Evolutionary conservation across 2,329 filamentous ascomycete genomes (phyloP), one percentile per base, ranked within the genome.

Genomic region (Ceratocystis lukuohia): DNA sequence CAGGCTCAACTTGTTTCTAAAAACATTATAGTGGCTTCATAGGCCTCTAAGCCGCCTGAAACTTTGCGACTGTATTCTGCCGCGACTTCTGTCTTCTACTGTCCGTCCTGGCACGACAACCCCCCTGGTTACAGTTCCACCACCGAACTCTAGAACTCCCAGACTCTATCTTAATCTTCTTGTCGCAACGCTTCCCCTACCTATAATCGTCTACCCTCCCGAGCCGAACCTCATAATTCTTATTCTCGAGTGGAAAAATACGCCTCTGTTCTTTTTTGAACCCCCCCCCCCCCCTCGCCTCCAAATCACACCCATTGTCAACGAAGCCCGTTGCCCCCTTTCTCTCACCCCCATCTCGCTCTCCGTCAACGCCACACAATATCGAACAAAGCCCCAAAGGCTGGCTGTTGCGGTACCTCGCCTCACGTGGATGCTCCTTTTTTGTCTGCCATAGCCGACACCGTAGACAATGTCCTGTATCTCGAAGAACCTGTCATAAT

Each of bases 401-500:
- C 15, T 30, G 53, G 28, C 53, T 25, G 28, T 30, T 33, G 25
- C 28, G 28, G 25, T 59, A 33, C 53, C 33, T 30, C 28, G 17
- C 25, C 28, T 59, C 53, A 30, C 53, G 53, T 59, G 53, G 17
- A 33, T 59, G 61, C 61, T 63, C 25, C 37, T 45, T 7, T n/a
- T 41, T 46, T 22, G 37, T 50, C 12, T 57, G 44, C 8, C 33
- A 25, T 46, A 22, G 25, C 33, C 28, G 25, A 37, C 64, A 33
- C 33, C 10, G 33, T 57, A 46, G 53, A 57, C 53, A 20, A 65
- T 65, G 64, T 65, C 50, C 37, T 48, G 64, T 61, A 59, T 57
- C 50, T 57, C 17, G 37, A 57, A 59, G 50, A 53, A 45, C 50
- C 64, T 45, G 56, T 57, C 33, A 65, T 65, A 17, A 65, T 65